Conservation (phyloP, 116 monocot species). For the Dioscorea cayenensis region DNA sequence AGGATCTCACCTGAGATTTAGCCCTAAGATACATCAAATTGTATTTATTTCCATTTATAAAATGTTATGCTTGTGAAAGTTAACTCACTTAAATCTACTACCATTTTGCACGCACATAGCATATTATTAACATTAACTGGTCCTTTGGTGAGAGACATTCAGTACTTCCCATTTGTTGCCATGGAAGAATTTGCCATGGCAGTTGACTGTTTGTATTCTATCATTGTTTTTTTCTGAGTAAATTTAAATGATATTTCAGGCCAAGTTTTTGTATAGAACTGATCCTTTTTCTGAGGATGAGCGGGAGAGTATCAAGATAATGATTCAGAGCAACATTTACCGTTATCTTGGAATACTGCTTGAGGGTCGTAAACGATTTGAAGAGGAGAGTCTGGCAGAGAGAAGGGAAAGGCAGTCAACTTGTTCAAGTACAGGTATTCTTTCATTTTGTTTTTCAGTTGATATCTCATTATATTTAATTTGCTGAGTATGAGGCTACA, state of each 20-base stretch:
- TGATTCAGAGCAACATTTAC: constrained; percentile 14
- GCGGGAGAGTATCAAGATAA: constrained; percentile 11
- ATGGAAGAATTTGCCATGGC: not conserved
- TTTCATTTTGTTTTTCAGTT: not conserved
- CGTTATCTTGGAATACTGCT: constrained; percentile 11
- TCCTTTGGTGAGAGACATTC: no score
- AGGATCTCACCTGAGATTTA: no score
- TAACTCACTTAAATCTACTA: no score
- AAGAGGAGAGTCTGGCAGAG: constrained; percentile 64
- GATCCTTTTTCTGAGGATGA: constrained; percentile 10
- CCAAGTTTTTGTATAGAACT: constrained; percentile 15
- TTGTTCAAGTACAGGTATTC: constrained; percentile 18
- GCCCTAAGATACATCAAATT: no score
- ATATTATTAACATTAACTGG: no score
- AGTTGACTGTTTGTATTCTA: not conserved
- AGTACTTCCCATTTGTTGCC: no score
- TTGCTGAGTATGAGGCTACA: not conserved
- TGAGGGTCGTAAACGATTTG: constrained; percentile 47
- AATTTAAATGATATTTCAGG: constrained; percentile 2
- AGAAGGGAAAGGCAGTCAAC: constrained; percentile 17
- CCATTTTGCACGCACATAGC: no score
- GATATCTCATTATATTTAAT: not conserved
- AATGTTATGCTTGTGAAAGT: no score
- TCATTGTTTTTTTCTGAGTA: not conserved
- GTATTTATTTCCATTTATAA: no score